phyloP scores from a whole-genome alignment of 352 stramenopile species.

The Pseudoperonospora humuli region DNA sequence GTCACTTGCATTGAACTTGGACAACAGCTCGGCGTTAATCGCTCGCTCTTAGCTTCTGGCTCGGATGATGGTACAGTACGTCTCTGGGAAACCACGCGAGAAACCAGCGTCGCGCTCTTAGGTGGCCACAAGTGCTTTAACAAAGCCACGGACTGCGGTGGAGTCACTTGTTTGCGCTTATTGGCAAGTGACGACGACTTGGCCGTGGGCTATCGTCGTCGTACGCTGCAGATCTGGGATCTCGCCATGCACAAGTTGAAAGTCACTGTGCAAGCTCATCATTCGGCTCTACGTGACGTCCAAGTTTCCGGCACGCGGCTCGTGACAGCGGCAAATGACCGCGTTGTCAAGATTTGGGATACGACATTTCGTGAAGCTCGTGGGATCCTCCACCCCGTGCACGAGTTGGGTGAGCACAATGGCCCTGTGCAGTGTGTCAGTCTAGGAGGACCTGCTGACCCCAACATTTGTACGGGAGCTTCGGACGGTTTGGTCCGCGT shows the following conservation, averaged over 20 bases:
- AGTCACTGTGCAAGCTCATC: constrained; percentile 47
- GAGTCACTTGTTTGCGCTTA: constrained; percentile 55
- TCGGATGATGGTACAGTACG: constrained; percentile 63
- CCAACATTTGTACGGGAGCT: constrained; percentile 68
- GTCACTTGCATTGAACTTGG: constrained; percentile 69
- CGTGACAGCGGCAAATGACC: constrained; percentile 68
- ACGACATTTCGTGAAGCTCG: constrained; percentile 57
- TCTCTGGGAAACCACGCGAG: constrained; percentile 65
- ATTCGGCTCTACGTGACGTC: constrained; percentile 46
- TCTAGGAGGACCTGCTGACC: constrained; percentile 62
- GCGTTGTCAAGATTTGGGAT: constrained; percentile 75
- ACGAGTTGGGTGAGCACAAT: constrained; percentile 52
- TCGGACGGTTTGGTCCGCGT: constrained; percentile 70
- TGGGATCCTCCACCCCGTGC: constrained; percentile 43
- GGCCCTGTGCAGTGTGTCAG: constrained; percentile 64
- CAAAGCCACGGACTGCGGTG: constrained; percentile 24
- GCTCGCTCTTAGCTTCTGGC: constrained; percentile 53
- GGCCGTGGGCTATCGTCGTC: constrained; percentile 44
- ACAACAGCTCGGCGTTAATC: constrained; percentile 54
- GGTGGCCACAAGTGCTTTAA: constrained; percentile 24
- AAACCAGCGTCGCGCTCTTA: constrained; percentile 47
- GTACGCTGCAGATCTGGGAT: constrained; percentile 69
- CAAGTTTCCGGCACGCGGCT: constrained; percentile 66
- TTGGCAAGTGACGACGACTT: constrained; percentile 53
- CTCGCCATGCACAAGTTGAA: constrained; percentile 44